Evolutionary conservation across 1,284 basidiomycete species (phyloP).

Genomic region (Tylopilus sp.): DNA sequence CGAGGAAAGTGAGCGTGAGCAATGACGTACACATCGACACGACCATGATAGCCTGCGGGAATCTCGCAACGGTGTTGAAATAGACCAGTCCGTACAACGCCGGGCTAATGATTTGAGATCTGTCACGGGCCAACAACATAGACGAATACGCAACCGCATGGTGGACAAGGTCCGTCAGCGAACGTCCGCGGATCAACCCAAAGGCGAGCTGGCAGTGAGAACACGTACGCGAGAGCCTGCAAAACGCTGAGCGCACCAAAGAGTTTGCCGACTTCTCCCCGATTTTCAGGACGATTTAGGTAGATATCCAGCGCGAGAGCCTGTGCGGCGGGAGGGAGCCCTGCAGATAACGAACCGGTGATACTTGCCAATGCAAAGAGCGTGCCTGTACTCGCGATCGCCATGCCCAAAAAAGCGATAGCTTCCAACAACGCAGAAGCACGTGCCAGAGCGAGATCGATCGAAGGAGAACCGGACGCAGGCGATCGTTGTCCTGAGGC

Average conservation of each 20-base stretch:
- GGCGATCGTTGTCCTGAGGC: constrained; percentile 1
- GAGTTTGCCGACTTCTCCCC: constrained; percentile 53
- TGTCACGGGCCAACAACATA: constrained; percentile 19
- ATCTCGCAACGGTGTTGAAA: constrained; percentile 43
- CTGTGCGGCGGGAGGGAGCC: constrained; percentile 62
- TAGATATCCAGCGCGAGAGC: constrained; percentile 66
- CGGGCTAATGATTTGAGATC: constrained; percentile 46
- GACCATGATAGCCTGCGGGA: constrained; percentile 46
- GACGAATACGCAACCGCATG: not conserved
- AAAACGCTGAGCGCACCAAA: constrained; percentile 73
- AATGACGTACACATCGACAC: constrained; percentile 28
- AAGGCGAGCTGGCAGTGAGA: not conserved
- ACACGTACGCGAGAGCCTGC: constrained; percentile 57
- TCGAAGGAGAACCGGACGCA: constrained; percentile 41
- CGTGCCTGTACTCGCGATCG: constrained; percentile 38
- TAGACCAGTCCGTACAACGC: constrained; percentile 49
- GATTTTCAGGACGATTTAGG: constrained; percentile 39
- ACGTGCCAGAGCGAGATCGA: constrained; percentile 63
- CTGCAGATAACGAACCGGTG: constrained; percentile 50
- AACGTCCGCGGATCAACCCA: not conserved
- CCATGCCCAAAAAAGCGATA: constrained; percentile 50
- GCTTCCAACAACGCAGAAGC: constrained; percentile 57
- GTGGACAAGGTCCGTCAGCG: not conserved
- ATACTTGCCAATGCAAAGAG: constrained; percentile 49
- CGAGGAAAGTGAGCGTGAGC: constrained; percentile 34